Conservation (phyloP, 2,329 filamentous ascomycete species). For the Tolypocladium album region DNA sequence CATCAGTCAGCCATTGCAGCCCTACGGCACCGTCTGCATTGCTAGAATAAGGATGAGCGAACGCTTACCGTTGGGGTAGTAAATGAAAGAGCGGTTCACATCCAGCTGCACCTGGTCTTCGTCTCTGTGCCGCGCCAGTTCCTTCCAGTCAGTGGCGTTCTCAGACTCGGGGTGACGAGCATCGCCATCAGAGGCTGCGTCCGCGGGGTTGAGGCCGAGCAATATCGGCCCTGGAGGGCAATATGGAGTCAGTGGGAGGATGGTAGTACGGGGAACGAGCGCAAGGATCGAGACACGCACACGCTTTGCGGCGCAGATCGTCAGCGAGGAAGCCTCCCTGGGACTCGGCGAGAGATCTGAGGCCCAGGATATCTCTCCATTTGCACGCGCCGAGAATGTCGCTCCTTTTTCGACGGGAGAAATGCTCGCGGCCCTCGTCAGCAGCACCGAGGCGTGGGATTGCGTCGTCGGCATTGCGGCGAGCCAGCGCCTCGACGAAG, state of each 20-base stretch:
- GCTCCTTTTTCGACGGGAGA: constrained; percentile 22
- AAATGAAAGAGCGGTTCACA: constrained; percentile 92
- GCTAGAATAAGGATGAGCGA: not conserved
- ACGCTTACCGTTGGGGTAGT: constrained; percentile 69
- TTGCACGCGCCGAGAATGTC: constrained; percentile 46
- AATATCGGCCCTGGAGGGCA: constrained; percentile 47
- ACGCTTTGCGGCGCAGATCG: constrained; percentile 59
- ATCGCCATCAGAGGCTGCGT: constrained; percentile 4
- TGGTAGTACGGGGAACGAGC: constrained; percentile 1
- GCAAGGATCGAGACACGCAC: constrained; percentile 42
- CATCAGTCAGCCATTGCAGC: not conserved
- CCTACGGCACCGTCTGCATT: not conserved
- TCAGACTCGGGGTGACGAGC: not conserved
- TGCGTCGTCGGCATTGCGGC: constrained; percentile 1
- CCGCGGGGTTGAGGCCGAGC: constrained; percentile 28
- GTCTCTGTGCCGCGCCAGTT: constrained; percentile 68
- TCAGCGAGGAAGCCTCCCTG: constrained; percentile 59
- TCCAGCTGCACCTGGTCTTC: constrained; percentile 88
- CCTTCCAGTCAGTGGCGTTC: constrained; percentile 34
- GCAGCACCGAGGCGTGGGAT: constrained; percentile 5
- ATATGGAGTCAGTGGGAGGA: constrained; percentile 4
- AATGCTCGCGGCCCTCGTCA: not conserved
- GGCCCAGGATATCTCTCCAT: constrained; percentile 40
- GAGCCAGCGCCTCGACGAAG: constrained; percentile 2
- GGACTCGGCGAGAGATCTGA: constrained; percentile 49